Base-by-base conservation (phyloP, 768 basidiomycete species). In the Mrakia gelida region DNA sequence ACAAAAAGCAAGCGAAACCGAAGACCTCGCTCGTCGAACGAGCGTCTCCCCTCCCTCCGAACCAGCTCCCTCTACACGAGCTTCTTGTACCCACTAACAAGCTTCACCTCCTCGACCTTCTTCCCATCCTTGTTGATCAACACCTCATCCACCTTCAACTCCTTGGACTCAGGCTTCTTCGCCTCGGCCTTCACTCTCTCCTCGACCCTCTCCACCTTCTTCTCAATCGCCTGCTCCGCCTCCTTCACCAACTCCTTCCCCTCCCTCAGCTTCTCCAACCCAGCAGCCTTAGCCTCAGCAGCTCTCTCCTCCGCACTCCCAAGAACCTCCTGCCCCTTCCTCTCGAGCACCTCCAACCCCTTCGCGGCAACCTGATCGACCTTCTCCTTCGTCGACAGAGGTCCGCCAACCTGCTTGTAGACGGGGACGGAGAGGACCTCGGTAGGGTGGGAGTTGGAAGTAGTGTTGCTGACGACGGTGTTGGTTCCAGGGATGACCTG, bases 341-440 rank as follows among this genome's bases (percentile, higher is more conserved):
- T 38, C 77, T 78, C 77, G 23, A 78, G 13, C 49, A 23, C 41
- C 23, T 23, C 56, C 43, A 78, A 49, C 2, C 73, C 73, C 16
- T 16, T 9, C 10, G 77, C 63, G 0, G 77, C 72, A 13, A 65
- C 65, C 26, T 32, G 65, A 30, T 70, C 77, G 32, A 68, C 63
- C 52, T 41, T 28, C 77, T 78, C 77, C 49, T 65, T 49, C 45
- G 62, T 54, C 62, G 52, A 28, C 15, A 15, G 10, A 11, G 63
- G 67, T n/a, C 45, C 59, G 21, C 41, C 28, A 3, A 70, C 15
- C 63, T 59, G 65, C 38, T 54, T 43, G 77, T 68, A 78, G 56
- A 78, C 73, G 28, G 77, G 77, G 11, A 73, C 77, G 49, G 62
- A 45, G 11, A 78, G 56, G 13, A 65, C 67, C 38, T 78, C 71